Evolutionary conservation across 371 early-diverging fungal species (phyloP), one percentile per base, ranked within the genome.

Genomic region (Syncephalastrum monosporum): DNA sequence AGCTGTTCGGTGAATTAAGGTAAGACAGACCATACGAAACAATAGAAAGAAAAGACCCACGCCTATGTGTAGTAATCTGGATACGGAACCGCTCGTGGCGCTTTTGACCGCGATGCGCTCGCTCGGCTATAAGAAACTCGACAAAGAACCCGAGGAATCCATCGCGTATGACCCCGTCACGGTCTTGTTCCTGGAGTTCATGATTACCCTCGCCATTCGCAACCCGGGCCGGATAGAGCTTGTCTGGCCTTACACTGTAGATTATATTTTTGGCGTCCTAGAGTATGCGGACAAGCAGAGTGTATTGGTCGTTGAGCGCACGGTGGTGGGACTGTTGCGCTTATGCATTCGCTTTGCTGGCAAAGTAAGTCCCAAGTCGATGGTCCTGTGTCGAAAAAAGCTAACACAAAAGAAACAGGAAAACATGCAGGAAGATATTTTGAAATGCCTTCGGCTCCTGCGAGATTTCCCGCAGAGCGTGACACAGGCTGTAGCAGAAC

Each of bases 131-230:
- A 57, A 53, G 3, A 59, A 68, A 38, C 57, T 51, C 0, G 63
- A 71, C 47, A 74, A 79, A 50, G 64, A 74, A 12, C 64, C 79
- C 1, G 72, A 72, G 0, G 65, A 72, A 0, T 72, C 77, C 23
- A 82, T 78, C 41, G 59, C 78, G 4, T 87, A 87, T 67, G 84
- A 87, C 56, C 87, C 87, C 0, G 81, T 83, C 3, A 79, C 85
- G 14, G 82, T 89, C 13, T 85, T 92, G 54, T 87, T 89, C 56
- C 66, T 92, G 46, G 91, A 93, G 59, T 78, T 91, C 19, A 77
- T 91, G 69, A 77, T 91, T 53, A 85, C 83, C 16, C 80, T 92
- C 51, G 76, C 86, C 42, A 74, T 91, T 5, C 88, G 90, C 57
- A 91, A 93, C 64, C 79, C 85, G 3, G 84, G 86, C 48, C 72